Conservation (phyloP, 805 yeast species). For the Cyberlindnera samutprakarnensis region DNA sequence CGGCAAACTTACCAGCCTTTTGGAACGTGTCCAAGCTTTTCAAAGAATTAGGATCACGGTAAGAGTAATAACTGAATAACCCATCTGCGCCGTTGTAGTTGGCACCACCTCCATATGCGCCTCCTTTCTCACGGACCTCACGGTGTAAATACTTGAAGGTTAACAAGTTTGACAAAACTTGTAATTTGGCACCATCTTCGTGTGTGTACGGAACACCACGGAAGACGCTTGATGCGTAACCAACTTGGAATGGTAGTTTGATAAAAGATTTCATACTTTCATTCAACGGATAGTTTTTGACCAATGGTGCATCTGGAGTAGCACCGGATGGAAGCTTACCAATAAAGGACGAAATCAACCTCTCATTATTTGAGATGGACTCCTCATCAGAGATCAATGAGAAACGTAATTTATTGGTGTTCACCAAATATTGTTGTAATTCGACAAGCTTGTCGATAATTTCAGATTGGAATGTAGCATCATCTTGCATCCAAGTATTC, state of each 20-base stretch:
- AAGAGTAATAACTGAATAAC: slow-evolving; percentile 73
- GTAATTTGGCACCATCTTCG: slow-evolving; percentile 78
- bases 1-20: slow-evolving; percentile 41
- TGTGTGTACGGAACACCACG: slow-evolving; percentile 60
- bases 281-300: slow-evolving; percentile 11
- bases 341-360: slow-evolving; percentile 24
- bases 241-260: slow-evolving; percentile 81
- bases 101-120: slow-evolving; percentile 98
- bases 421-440: slow-evolving; percentile 38
- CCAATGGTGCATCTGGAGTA: slow-evolving; percentile 2
- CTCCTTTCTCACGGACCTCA: slow-evolving; percentile 90
- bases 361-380: slow-evolving; percentile 21
- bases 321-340: slow-evolving; percentile 18
- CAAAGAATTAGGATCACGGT: slow-evolving; percentile 86
- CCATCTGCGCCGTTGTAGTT: slow-evolving; percentile 78
- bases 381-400: slow-evolving; percentile 54
- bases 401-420: slow-evolving; percentile 38
- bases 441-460: slow-evolving; percentile 57
- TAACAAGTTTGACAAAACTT: slow-evolving; percentile 70
- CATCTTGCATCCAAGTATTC: slow-evolving; percentile 40
- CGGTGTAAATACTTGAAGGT: slow-evolving; percentile 82
- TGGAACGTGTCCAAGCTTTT: slow-evolving; percentile 58
- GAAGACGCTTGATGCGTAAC: slow-evolving; percentile 65
- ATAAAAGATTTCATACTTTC: slow-evolving; percentile 37
- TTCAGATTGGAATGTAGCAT: slow-evolving; percentile 41